A percentile compares a stretch with the other conserved stretches of the same genome.
These are phyloP conservation scores for Stephanodiscus triporus DNA, from an alignment of 108 stramenopile species.

Conservation along the genomic window DNA sequence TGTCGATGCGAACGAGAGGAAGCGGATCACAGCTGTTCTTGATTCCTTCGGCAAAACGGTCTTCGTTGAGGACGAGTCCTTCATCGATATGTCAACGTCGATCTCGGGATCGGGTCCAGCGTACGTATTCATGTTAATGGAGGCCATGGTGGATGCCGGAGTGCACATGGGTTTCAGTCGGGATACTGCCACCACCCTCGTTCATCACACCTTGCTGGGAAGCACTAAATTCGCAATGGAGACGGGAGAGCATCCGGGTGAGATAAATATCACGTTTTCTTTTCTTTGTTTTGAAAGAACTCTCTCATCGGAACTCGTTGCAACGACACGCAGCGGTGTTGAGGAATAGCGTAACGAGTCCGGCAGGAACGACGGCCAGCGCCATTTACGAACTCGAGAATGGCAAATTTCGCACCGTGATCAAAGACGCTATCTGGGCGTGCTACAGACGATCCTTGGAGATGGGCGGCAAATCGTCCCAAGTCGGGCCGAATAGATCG, in stretches of 20 bases:
- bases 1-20: conserved; percentile 61
- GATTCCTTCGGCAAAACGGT: conserved; percentile 81
- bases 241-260: conserved; percentile 73
- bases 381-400: conserved; percentile 94
- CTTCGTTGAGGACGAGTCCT: conserved; percentile 88
- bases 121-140: conserved; percentile 92
- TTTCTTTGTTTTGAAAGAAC: not conserved
- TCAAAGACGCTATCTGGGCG: conserved; percentile 91
- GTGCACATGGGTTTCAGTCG: conserved; percentile 92
- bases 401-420: conserved; percentile 88
- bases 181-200: conserved; percentile 76
- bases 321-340: conserved; percentile 53
- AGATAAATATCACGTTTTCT: not conserved
- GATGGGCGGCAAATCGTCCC: conserved; percentile 51
- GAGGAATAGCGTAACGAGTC: conserved; percentile 88
- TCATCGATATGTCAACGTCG: conserved; percentile 90
- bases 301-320: not conserved
- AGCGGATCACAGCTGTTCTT: conserved; percentile 59
- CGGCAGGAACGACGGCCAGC: conserved; percentile 93
- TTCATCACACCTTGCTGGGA: conserved; percentile 80
- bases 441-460: conserved; percentile 84
- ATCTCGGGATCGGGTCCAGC: conserved; percentile 92
- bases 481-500: conserved; percentile 30
- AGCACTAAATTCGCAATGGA: conserved; percentile 88
- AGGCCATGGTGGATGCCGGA: conserved; percentile 93